phyloP scores from a whole-genome alignment of 73 alveolate genomes.

The Blepharisma japonicum region DNA sequence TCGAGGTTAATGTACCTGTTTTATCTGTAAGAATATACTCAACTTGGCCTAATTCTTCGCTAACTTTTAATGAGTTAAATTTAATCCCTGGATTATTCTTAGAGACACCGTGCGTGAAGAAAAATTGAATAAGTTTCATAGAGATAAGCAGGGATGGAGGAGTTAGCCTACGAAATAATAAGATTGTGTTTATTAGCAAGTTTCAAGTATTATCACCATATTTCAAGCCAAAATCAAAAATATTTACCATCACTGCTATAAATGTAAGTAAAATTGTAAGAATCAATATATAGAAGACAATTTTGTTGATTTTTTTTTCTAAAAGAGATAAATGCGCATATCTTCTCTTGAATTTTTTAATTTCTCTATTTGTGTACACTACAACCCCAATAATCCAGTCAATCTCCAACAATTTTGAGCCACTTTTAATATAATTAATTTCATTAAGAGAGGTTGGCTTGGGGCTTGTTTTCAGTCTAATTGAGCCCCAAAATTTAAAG shows the following conservation, averaged over 20 bases:
- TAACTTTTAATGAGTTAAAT: background rate
- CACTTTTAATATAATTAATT: conserved; percentile 75
- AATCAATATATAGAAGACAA: background rate
- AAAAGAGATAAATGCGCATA: background rate
- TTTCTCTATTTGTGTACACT: conserved; percentile 87
- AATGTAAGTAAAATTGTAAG: background rate
- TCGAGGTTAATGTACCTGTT: conserved; percentile 17
- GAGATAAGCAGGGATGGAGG: background rate
- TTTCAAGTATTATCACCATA: too few species aligned
- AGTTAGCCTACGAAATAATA: background rate
- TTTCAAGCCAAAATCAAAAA: too few species aligned
- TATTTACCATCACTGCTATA: background rate
- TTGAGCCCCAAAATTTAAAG: conserved; percentile 62
- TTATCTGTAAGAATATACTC: conserved; percentile 6
- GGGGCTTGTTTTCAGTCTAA: conserved; percentile 40
- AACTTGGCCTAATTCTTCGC: conserved; percentile 2
- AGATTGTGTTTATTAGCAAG: too few species aligned
- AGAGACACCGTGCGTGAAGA: background rate
- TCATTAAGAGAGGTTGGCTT: conserved; percentile 54
- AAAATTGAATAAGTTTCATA: background rate
- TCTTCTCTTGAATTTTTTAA: conserved; percentile 28
- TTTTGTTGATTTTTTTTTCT: conserved; percentile 9
- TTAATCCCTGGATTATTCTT: background rate
- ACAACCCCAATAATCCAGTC: conserved; percentile 90
- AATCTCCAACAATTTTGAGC: conserved; percentile 81